Evolutionary conservation across 1,139 yeast species (phyloP).

Genomic region (Nadsonia commutata): DNA sequence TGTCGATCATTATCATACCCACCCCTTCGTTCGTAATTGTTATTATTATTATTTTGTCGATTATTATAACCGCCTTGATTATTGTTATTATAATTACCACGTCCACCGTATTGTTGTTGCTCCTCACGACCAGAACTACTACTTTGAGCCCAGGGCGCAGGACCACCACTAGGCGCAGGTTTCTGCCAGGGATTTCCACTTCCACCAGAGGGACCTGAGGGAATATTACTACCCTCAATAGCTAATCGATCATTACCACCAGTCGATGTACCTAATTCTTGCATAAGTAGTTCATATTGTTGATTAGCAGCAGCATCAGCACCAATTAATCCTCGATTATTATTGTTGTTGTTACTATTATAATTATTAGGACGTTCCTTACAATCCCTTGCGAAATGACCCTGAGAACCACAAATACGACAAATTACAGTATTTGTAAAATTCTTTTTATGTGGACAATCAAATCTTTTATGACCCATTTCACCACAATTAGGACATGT

Average conservation of each 20-base stretch:
- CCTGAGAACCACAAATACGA: conserved; percentile 62
- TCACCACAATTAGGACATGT: conserved; percentile 49
- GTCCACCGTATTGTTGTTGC: no score
- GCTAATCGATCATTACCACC: background rate
- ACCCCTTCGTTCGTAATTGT: background rate
- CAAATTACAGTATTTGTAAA: conserved; percentile 52
- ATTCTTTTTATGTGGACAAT: conserved; percentile 43
- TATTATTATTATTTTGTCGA: background rate
- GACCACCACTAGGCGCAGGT: background rate
- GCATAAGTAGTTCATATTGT: conserved; percentile 38
- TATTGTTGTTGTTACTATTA: conserved; percentile 9
- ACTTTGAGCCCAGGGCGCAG: background rate
- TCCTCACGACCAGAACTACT: background rate
- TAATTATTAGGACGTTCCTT: conserved; percentile 21
- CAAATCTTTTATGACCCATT: conserved; percentile 45
- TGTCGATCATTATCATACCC: background rate
- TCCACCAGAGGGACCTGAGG: background rate
- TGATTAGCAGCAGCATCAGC: conserved; percentile 24
- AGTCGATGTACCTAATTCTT: conserved; percentile 21
- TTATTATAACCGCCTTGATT: background rate
- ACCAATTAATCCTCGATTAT: conserved; percentile 10
- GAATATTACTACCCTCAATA: background rate
- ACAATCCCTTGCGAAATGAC: conserved; percentile 87
- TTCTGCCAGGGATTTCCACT: background rate
- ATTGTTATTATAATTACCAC: background rate